Conservation (phyloP, 805 yeast species). For the Teunomyces funiuensis region DNA sequence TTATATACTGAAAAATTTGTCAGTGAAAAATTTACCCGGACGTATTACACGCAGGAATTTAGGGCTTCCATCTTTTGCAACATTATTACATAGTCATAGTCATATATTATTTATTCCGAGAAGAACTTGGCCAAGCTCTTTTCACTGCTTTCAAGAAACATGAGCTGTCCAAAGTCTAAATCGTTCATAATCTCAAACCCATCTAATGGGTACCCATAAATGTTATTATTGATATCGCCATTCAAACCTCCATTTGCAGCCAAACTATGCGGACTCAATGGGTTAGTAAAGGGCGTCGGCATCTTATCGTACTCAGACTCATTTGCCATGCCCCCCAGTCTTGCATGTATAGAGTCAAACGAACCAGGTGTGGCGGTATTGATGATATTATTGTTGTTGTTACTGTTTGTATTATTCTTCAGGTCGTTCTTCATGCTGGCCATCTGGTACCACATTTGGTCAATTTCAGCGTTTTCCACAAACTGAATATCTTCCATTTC, state of each 20-base stretch:
- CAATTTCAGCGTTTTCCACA: conserved; percentile 31
- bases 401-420: neutral
- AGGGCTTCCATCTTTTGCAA: neutral
- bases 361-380: neutral
- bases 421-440: conserved; percentile 21
- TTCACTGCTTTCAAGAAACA: neutral
- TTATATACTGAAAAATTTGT: conserved; percentile 5
- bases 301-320: neutral
- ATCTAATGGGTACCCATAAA: conserved; percentile 3
- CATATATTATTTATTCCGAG: neutral
- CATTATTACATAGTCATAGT: neutral
- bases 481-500: conserved; percentile 16
- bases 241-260: neutral
- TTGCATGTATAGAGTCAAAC: no score
- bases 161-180: conserved; percentile 8
- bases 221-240: neutral
- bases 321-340: neutral
- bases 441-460: conserved; percentile 37
- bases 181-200: conserved; percentile 6
- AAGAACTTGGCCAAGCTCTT: neutral
- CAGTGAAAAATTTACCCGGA: neutral
- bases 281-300: conserved; percentile 1
- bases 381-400: conserved; percentile 1
- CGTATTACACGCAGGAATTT: conserved; percentile 5
- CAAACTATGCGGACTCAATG: conserved; percentile 9